Base-by-base conservation (phyloP, 768 basidiomycete genomes). In the Hortiboletus campestris region DNA sequence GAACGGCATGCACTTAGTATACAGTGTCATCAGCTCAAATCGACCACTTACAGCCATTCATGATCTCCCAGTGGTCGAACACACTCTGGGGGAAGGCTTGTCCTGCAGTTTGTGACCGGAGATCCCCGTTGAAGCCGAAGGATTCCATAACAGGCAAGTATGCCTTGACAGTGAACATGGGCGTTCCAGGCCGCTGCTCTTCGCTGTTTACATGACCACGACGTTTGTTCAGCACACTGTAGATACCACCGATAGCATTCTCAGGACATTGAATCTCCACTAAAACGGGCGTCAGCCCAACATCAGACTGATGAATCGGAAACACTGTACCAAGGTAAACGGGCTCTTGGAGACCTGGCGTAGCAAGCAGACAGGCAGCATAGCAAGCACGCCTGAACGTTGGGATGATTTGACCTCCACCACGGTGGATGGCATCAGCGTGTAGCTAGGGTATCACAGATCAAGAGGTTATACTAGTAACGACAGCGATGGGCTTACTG, bases 131-230 rank as follows among this genome's bases (percentile, higher is more conserved):
- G 89, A 98, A 98, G 64, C 96, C 95, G 78, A 97, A 96, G 16
- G 91, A 94, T 76, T 93, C 91, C 71, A 80, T 78, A 72, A 94
- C 91, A 65, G 94, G 93, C 39, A 94, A 81, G 81, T 93, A 94
- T 25, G 94, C 94, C 84, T 97, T 98, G 76, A 99, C 89, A 45
- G 89, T 98, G 87, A 96, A 96, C 94, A 98, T 97, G 60, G 97
- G 97, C 17, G 97, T 99, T 78, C 97, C 96, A 4, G 86, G 80
- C 67, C 95, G 81, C 77, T 98, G 97, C 76, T 98, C 96, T 76
- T 98, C 91, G 64, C 89, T 90, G 84, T 95, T 96, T 59, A 99
- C 96, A 73, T 97, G 94, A 61, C 96, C 96, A 84, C 95, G 91
- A 71, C 94, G 91, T 79, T 89, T 93, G 85, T 97, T 98, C 78